Evolutionary conservation across 2,329 filamentous ascomycete species (phyloP).

Genomic region (Phoma herbarum): DNA sequence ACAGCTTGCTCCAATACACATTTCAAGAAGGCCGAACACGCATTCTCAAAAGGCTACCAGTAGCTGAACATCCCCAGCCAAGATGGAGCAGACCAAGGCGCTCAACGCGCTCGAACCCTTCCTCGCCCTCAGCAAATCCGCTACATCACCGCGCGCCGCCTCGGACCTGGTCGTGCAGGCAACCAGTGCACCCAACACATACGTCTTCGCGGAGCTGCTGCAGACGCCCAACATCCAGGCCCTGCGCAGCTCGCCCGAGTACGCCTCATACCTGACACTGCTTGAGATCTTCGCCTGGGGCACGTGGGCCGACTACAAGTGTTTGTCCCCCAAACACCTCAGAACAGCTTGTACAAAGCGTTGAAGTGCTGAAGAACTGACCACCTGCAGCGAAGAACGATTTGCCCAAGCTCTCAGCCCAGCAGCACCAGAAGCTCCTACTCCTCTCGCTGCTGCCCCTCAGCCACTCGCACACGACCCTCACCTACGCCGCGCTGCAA

Average conservation of each 20-base stretch:
- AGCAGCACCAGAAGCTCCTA: constrained; percentile 84
- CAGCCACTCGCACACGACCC: constrained; percentile 68
- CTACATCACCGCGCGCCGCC: constrained; percentile 82
- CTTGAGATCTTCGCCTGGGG: constrained; percentile 93
- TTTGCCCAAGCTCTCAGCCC: constrained; percentile 75
- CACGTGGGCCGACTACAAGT: constrained; percentile 80
- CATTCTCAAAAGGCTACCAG: not conserved
- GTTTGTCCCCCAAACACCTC: constrained; percentile 49
- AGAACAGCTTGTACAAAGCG: no score
- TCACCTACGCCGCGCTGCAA: constrained; percentile 78
- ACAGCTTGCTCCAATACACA: not conserved
- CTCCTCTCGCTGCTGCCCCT: constrained; percentile 89
- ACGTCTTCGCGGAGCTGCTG: constrained; percentile 93
- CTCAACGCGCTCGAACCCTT: constrained; percentile 79
- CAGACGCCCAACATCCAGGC: constrained; percentile 79
- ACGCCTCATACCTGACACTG: constrained; percentile 70
- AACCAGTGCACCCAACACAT: constrained; percentile 89
- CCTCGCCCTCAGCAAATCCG: constrained; percentile 85
- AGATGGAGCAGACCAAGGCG: constrained; percentile 76
- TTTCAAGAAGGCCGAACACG: no score
- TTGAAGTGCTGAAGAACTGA: not conserved
- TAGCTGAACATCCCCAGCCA: not conserved
- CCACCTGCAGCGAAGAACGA: constrained; percentile 51
- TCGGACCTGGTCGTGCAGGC: constrained; percentile 87
- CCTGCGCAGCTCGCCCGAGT: constrained; percentile 70